A percentile compares a stretch with the other conserved stretches of the same genome.
Evolutionary conservation across 2,329 filamentous ascomycete species (phyloP).

Genomic region (Rachicladosporium sp.): DNA sequence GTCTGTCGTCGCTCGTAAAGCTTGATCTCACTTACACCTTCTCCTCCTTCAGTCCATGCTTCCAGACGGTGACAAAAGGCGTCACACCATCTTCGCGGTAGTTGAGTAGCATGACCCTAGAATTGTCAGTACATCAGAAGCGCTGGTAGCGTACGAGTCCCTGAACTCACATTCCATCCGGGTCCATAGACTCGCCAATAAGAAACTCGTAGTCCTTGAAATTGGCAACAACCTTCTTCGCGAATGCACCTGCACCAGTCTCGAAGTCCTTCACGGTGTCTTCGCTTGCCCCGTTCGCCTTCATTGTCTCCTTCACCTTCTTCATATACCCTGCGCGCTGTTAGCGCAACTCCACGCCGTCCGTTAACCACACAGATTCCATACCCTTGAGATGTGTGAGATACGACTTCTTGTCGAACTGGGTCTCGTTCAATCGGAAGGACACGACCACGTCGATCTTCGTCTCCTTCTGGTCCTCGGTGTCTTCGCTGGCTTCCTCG

Average conservation of each 20-base stretch:
- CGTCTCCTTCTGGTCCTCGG: slow-evolving; percentile 57
- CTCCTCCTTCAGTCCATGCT: slow-evolving; percentile 76
- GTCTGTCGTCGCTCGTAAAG: no score
- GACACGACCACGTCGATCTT: slow-evolving; percentile 91
- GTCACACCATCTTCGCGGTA: slow-evolving; percentile 95
- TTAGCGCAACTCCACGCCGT: neutral
- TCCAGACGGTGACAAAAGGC: slow-evolving; percentile 84
- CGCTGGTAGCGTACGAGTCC: neutral
- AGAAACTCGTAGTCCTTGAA: slow-evolving; percentile 97
- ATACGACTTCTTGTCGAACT: slow-evolving; percentile 81
- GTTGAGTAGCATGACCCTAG: slow-evolving; percentile 79
- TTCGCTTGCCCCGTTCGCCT: slow-evolving; percentile 48
- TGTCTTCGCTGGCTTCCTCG: slow-evolving; percentile 62
- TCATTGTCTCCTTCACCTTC: slow-evolving; percentile 60
- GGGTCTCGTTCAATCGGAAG: slow-evolving; percentile 72
- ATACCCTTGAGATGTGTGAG: slow-evolving; percentile 74
- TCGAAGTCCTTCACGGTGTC: slow-evolving; percentile 69
- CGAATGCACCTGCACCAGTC: slow-evolving; percentile 57
- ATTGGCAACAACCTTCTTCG: slow-evolving; percentile 72
- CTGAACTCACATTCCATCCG: slow-evolving; percentile 75
- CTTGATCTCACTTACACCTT: slow-evolving; percentile 59
- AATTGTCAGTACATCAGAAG: neutral
- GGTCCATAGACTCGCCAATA: slow-evolving; percentile 83
- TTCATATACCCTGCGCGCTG: slow-evolving; percentile 68
- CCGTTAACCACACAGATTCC: slow-evolving; percentile 12